Evolutionary conservation across 352 stramenopile species (phyloP).

Genomic region (Pythium pectinolyticum): DNA sequence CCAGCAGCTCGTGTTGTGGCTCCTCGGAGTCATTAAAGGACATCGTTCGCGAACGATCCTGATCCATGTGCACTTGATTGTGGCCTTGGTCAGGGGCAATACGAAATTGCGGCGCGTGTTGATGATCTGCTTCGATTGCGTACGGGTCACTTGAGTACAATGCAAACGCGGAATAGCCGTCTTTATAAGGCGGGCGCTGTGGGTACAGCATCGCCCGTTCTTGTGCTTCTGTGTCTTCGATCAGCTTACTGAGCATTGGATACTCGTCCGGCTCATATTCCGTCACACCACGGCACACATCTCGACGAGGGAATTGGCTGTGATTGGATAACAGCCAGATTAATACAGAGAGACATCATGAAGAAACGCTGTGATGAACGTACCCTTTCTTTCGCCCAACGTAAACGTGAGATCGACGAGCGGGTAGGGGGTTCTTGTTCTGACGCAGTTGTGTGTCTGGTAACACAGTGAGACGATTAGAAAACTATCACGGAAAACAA

Average conservation of each 20-base stretch:
- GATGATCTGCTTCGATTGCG: no score
- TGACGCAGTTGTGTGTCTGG: constrained; percentile 51
- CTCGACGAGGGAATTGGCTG: constrained; percentile 63
- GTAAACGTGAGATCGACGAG: constrained; percentile 61
- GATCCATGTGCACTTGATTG: constrained; percentile 3
- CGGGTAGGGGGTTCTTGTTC: constrained; percentile 64
- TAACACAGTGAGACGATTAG: not conserved
- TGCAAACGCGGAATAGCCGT: constrained; percentile 74
- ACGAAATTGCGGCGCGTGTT: no score
- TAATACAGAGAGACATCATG: not conserved
- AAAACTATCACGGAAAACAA: not conserved
- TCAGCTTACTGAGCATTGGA: constrained; percentile 66
- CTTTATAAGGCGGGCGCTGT: constrained; percentile 48
- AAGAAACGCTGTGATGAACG: not conserved
- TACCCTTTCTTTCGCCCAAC: constrained; percentile 84
- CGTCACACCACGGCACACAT: constrained; percentile 81
- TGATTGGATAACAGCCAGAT: not conserved
- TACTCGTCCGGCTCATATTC: constrained; percentile 77
- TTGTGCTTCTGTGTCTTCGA: constrained; percentile 56
- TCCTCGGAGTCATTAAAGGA: constrained; percentile 9
- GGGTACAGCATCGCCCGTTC: constrained; percentile 72
- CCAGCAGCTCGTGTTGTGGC: constrained; percentile 44
- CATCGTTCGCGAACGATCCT: constrained; percentile 20
- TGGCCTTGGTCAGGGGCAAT: no score
- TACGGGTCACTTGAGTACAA: constrained; percentile 40